Conservation (phyloP, 2,329 filamentous ascomycete genomes). For the Neopestalotiopsis rosae region DNA sequence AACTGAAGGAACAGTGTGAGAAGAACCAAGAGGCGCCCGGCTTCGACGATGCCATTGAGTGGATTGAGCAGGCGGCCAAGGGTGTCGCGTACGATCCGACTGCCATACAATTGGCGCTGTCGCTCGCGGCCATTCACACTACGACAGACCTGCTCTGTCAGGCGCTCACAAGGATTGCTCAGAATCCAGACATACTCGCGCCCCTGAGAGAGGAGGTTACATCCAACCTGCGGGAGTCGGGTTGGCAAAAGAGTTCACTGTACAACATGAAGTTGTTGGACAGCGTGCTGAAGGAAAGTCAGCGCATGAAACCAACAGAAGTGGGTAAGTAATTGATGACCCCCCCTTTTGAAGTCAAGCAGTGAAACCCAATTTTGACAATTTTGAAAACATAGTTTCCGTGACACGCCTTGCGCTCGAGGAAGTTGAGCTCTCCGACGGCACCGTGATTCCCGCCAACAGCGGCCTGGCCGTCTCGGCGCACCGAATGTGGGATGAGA, state of each 20-base stretch:
- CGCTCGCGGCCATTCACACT: conserved; percentile 11
- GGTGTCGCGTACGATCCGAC: neutral
- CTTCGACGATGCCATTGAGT: conserved; percentile 7
- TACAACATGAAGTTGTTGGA: conserved; percentile 14
- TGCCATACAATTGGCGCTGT: neutral
- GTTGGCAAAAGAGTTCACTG: neutral
- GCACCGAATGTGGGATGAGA: neutral
- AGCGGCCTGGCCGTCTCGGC: neutral
- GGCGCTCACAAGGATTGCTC: neutral
- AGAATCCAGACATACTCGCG: neutral
- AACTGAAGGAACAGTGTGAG: neutral
- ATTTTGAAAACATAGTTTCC: neutral
- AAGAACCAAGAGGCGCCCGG: neutral
- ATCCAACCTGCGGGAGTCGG: neutral
- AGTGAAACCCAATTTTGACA: too few species aligned
- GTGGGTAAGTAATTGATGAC: neutral
- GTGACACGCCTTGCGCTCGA: neutral
- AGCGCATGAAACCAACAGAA: conserved; percentile 3
- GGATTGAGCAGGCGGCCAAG: neutral
- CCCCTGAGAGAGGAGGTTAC: neutral
- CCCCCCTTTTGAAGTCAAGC: too few species aligned
- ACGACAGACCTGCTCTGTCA: conserved; percentile 8
- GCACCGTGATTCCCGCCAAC: conserved; percentile 6
- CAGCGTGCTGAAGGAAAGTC: conserved; percentile 13
- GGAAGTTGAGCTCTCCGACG: neutral